A percentile compares a stretch with the other conserved stretches of the same genome.
Conservation (phyloP, 305 asterid species). For the Coffea humblotiana region DNA sequence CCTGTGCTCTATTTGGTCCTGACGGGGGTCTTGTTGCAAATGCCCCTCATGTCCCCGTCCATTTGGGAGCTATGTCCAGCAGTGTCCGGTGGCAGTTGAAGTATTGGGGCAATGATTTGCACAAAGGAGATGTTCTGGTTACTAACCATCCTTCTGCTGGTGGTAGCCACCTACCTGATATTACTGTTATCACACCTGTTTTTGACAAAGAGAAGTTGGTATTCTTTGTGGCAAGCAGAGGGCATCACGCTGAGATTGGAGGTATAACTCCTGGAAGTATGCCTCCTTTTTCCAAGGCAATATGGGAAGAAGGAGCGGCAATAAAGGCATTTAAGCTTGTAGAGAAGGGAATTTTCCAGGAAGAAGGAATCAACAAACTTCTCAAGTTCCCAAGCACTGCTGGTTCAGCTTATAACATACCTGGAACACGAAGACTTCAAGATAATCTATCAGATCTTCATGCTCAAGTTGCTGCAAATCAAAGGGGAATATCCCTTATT, state of each 20-base stretch:
- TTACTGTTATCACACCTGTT: conserved; percentile 88
- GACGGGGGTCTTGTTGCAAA: conserved; percentile 96
- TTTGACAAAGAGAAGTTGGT: conserved; percentile 67
- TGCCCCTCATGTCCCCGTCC: conserved; percentile 99
- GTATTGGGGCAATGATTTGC: conserved; percentile 72
- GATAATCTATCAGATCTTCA: conserved; percentile 93
- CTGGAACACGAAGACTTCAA: conserved; percentile 92
- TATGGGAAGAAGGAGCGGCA: conserved; percentile 98
- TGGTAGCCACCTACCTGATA: conserved; percentile 96
- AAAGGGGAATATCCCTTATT: conserved; percentile 84
- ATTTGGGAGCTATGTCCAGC: conserved; percentile 98
- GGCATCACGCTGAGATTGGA: conserved; percentile 98
- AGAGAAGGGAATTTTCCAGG: conserved; percentile 78
- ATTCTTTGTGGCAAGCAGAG: conserved; percentile 95
- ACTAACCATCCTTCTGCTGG: conserved; percentile 96
- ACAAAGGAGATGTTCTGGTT: conserved; percentile 90
- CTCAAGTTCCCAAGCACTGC: conserved; percentile 61
- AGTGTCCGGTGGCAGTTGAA: conserved; percentile 90
- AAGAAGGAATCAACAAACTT: conserved; percentile 76
- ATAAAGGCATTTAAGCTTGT: conserved; percentile 95
- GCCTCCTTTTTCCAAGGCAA: conserved; percentile 95
- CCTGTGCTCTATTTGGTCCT: conserved; percentile 96
- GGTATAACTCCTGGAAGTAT: conserved; percentile 99
- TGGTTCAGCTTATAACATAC: conserved; percentile 49
- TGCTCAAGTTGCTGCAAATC: conserved; percentile 97